Conservation (phyloP, 805 yeast species). For the Candida maris region DNA sequence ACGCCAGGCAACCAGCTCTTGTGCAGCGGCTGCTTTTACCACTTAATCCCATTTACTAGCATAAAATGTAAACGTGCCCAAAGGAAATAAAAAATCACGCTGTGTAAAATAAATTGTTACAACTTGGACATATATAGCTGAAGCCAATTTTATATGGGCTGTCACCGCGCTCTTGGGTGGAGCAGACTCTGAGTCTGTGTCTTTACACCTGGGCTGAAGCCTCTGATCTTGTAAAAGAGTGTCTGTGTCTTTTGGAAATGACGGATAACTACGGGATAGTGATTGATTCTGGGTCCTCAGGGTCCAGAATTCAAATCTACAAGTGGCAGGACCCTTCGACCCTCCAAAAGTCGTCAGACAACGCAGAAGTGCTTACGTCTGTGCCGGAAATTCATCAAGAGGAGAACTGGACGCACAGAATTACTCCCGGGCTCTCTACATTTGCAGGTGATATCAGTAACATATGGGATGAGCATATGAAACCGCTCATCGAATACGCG, state of each 20-base stretch:
- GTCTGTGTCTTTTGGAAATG: slow-evolving; percentile 1
- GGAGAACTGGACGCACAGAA: slow-evolving; percentile 65
- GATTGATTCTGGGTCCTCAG: slow-evolving; percentile 93
- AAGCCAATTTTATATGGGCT: too few relatives aligned
- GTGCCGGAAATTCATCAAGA: slow-evolving; percentile 68
- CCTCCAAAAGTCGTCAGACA: slow-evolving; percentile 29
- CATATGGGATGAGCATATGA: slow-evolving; percentile 72
- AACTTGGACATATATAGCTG: too few relatives aligned
- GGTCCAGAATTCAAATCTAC: slow-evolving; percentile 83
- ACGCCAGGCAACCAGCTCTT: too few relatives aligned
- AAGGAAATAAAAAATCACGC: too few relatives aligned
- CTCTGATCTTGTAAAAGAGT: too few relatives aligned
- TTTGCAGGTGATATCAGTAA: slow-evolving; percentile 49
- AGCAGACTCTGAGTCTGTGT: too few relatives aligned
- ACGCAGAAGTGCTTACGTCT: slow-evolving; percentile 39
- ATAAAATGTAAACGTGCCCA: too few relatives aligned
- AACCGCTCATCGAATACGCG: slow-evolving; percentile 65
- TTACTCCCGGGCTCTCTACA: slow-evolving; percentile 80
- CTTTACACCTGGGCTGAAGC: too few relatives aligned
- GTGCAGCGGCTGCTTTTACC: too few relatives aligned
- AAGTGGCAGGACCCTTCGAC: slow-evolving; percentile 61
- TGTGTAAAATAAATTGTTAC: too few relatives aligned
- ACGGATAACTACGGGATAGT: slow-evolving; percentile 69
- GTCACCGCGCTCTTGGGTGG: too few relatives aligned
- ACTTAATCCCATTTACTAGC: too few relatives aligned